Base-by-base conservation (phyloP, 805 yeast genomes). In the Wickerhamiella musiphila region DNA sequence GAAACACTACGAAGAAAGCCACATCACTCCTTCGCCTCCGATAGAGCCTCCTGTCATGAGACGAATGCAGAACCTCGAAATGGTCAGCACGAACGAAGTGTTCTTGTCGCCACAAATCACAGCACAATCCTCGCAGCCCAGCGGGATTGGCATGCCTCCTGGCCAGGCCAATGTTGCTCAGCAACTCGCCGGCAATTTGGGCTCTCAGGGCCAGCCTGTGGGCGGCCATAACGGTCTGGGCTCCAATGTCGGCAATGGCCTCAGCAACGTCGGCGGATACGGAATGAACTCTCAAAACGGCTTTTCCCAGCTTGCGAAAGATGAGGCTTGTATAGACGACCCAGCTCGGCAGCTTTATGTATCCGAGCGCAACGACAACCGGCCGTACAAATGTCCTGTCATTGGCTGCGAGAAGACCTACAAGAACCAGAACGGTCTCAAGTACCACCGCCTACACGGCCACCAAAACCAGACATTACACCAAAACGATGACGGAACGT, bases 321-420 rank as follows among this genome's bases (percentile, higher is more conserved):
- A 70, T 38, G 73, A 73, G 36, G 74, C 76, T 62, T 83, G 83
- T 54, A 84, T 90, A 31, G 95, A 86, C 56, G 95, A 90, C 54
- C 98, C 96, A 0, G 94, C 95, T 1, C 68, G 96, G 41, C 90
- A 84, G 51, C 58, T 86, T 37, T 86, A 90, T 51, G 94, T 84
- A 21, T 74, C 79, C 62, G 95, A 84, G 56, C 75, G 73, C 40
- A 84, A 79, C 36, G 94, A 84, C 45, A 78, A 82, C 52, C 75
- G 90, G 54, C 98, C 98, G 19, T 90, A 76, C 61, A 83, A 78
- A 53, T 90, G 98, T 60, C 98, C 96, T 1, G 98, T 90, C 27
- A 78, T 83, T 48, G 98, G 98, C 6, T 90, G 98, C 57, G 95
- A 84, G 46, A 90, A 90, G 62, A 84, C 86, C 18, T 90, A 90